These are phyloP conservation scores for Sporothrix luriei DNA, from an alignment of 2,329 filamentous ascomycete species.

Conservation along the genomic window DNA sequence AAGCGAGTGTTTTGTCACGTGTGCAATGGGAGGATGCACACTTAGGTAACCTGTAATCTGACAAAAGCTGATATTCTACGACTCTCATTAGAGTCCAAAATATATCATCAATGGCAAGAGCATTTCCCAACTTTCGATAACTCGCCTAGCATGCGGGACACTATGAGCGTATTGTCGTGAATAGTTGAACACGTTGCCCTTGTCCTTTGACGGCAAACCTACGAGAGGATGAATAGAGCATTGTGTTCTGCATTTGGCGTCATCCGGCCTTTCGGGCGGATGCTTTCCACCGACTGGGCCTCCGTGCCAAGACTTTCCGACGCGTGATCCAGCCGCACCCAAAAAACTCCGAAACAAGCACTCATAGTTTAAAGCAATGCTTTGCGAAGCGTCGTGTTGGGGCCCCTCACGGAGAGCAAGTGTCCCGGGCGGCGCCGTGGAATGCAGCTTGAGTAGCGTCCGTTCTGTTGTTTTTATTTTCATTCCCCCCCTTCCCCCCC, in stretches of 20 bases:
- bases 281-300: neutral
- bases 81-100: neutral
- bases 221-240: neutral
- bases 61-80: slow-evolving; percentile 7
- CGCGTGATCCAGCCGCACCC: neutral
- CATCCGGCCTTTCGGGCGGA: neutral
- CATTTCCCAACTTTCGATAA: neutral
- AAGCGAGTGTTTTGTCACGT: neutral
- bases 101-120: slow-evolving; percentile 7
- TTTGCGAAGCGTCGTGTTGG: neutral
- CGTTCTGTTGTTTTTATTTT: neutral
- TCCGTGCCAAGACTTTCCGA: slow-evolving; percentile 13
- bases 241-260: neutral
- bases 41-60: too few relatives aligned
- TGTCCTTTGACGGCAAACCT: neutral
- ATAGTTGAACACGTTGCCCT: neutral
- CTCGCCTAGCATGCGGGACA: neutral
- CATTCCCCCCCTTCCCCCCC: neutral
- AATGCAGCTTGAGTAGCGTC: neutral
- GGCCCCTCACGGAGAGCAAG: neutral
- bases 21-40: neutral
- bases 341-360: neutral
- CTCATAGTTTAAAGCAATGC: neutral
- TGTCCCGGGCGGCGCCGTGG: slow-evolving; percentile 3
- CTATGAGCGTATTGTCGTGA: neutral